Base-by-base conservation (phyloP, 192 early-diverging fungal genomes). In the Linderina pennispora region DNA sequence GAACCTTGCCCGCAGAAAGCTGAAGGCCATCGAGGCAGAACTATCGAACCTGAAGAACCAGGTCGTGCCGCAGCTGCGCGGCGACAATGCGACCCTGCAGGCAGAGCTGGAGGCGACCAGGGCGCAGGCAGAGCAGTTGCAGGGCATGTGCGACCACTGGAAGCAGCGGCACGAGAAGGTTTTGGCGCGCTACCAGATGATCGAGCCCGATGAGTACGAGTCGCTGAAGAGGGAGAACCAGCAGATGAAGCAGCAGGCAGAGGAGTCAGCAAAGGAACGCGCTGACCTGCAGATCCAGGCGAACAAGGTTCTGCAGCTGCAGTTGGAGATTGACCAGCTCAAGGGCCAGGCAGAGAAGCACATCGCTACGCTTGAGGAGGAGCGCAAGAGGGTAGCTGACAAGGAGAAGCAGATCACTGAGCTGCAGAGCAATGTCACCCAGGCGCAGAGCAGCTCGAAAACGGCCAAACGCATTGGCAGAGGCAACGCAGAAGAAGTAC, bases 201-300 rank as follows among this genome's bases (percentile, higher is more conserved):
- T 91, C 25, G 89, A 91, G 58, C 89, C 89, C 0, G 79, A 74
- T 17, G 89, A 87, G 48, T 80, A 83, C 61, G 67, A 86, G 48
- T 55, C 77, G 11, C 78, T 91, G 15, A 79, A 87, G 61, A 47
- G 72, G 17, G 57, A 77, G 33, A 47, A 58, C 40, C 53, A 58
- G 26, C 34, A 36, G 9, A n/a, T 59, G n/a, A 42, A 49, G 33
- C 36, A 32, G 23, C 23, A 39, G 33, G 19, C 18, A 2, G 24
- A 24, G 0, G 4, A 38, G 13, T 45, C 45, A 8, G 37, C 36
- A 14, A 43, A 23, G 8, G 43, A 46, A 16, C 54, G 55, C 23
- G 47, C 45, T 20, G 26, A n/a, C 19, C 40, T 17, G 0, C 13
- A 53, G 22, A 47, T 47, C 16, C 45, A 60, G 18, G 40, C 45